Evolutionary conservation across 352 stramenopile genomes (phyloP), one percentile per base, ranked within the genome.

Genomic region (Phytophthora crassamura): DNA sequence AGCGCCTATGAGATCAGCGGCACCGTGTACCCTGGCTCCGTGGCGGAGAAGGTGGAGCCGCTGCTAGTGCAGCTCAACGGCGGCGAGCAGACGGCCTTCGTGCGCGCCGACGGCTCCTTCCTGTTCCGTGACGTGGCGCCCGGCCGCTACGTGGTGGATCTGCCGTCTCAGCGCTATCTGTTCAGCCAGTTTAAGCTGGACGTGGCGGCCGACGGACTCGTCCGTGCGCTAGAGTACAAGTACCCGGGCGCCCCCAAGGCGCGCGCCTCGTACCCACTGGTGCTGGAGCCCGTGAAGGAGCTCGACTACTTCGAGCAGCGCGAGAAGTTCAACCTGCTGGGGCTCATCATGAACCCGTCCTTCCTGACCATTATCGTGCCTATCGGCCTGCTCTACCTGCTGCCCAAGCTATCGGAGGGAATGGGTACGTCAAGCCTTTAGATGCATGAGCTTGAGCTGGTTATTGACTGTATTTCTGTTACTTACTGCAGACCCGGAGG

Each of bases 241-340:
- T 93, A 92, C 67, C 77, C 82, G 34, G 86, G 86, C 50, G 84
- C 86, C 5, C 70, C 80, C 32, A 91, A 91, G 72, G 53, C 63
- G 18, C 80, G 75, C 40, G 74, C 82, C 10, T 66, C 75, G 42
- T 91, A 93, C 60, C 86, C 86, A 5, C 75, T 95, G 7, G 66
- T 64, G 16, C 78, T 76, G 16, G 84, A 95, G 56, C 64, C 82
- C 4, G 75, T 92, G 33, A 88, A 82, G 34, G 67, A 90, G 55
- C 72, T 95, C 39, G 70, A 88, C 36, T 95, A 93, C 82, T 94
- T 94, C 57, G 82, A 93, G 58, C 64, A 91, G 67, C 84, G 86
- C 42, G 86, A 95, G 60, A 93, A 91, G 72, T 91, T 95, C 52
- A 92, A 82, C 53, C 55, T 93, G 22, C 38, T 95, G 32, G 71